Percentiles rank a stretch among this genome's conserved stretches.
These are phyloP conservation scores for Verticillium longisporum DNA, from an alignment of 2,329 filamentous ascomycete genomes.

Conservation along the genomic window DNA sequence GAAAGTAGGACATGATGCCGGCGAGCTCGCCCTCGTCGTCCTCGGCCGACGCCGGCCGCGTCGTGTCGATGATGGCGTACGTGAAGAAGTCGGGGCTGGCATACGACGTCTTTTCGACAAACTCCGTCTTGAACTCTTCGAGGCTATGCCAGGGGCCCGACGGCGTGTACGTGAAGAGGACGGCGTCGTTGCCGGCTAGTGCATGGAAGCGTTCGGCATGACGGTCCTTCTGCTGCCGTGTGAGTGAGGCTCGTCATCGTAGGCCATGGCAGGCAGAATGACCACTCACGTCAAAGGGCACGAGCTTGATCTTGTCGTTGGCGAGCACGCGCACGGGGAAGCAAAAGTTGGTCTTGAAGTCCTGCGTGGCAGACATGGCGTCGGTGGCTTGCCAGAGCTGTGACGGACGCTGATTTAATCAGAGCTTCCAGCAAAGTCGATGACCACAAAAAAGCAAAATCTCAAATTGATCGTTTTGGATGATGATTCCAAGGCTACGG, in stretches of 20 bases:
- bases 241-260: neutral
- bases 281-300: conserved; percentile 8
- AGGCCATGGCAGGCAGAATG: neutral
- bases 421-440: no score
- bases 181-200: conserved; percentile 6
- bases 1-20: conserved; percentile 19
- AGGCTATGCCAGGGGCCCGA: conserved; percentile 11
- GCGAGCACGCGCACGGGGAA: conserved; percentile 4
- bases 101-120: conserved; percentile 7
- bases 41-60: conserved; percentile 13
- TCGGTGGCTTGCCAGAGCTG: neutral
- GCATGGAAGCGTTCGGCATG: conserved; percentile 10
- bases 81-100: conserved; percentile 7
- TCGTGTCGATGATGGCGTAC: conserved; percentile 22
- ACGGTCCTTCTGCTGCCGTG: conserved; percentile 4
- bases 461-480: no score
- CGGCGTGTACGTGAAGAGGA: conserved; percentile 14
- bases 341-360: neutral
- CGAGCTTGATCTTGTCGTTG: conserved; percentile 11
- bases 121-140: conserved; percentile 7
- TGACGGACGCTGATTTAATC: neutral
- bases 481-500: no score
- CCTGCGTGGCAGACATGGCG: neutral
- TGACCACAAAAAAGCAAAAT: no score
- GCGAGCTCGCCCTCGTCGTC: conserved; percentile 20